Evolutionary conservation across 257 asterid genomes (phyloP), one percentile per base, ranked within the genome.

Genomic region (Solanum lignicaule): DNA sequence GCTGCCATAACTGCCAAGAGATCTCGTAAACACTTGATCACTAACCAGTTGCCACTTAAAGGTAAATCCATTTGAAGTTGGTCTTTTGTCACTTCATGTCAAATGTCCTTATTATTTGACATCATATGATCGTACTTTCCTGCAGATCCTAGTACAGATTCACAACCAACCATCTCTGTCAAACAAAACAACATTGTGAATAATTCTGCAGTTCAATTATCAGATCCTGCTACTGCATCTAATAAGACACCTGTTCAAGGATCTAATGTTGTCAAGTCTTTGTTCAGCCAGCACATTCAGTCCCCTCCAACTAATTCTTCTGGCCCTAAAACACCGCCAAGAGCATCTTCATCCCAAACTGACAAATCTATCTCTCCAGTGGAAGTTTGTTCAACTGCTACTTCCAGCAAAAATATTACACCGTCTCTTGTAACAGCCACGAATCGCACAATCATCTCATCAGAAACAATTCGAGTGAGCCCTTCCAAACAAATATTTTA

Each of bases 271-370:
- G 96, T 87, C 23, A 97, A 96, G 88, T 94, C 98, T 82, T 90
- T 97, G 92, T 97, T 97, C 93, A 91, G 90, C 88, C 96, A 95
- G 88, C 89, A 90, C 58, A 60, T 90, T 92, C 93, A 91, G 46
- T 90, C 96, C 86, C 93, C 95, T 60, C 93, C 95, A 79, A 71
- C 88, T 73, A 91, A 91, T 89, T 91, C 95, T 31, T 88, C 98
- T 14, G 91, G 93, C 87, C 99, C 99, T 66, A 93, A 94, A 90
- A 97, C 99, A 1, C 99, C 99, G 14, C 96, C 94, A 9, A 91
- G 89, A 48, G 92, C 93, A 88, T 93, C 95, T 87, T 91, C 95
- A 16, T 92, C 98, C 79, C 94, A 93, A 91, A 88, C 94, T 48
- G 96, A 94, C 31, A 95, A 93, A 84, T 87, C 93, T 20, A 62